A percentile compares a stretch with the other conserved stretches of the same genome.
These are phyloP conservation scores for Aspergillus cristatus DNA, from an alignment of 495 filamentous ascomycete genomes.

Conservation along the genomic window DNA sequence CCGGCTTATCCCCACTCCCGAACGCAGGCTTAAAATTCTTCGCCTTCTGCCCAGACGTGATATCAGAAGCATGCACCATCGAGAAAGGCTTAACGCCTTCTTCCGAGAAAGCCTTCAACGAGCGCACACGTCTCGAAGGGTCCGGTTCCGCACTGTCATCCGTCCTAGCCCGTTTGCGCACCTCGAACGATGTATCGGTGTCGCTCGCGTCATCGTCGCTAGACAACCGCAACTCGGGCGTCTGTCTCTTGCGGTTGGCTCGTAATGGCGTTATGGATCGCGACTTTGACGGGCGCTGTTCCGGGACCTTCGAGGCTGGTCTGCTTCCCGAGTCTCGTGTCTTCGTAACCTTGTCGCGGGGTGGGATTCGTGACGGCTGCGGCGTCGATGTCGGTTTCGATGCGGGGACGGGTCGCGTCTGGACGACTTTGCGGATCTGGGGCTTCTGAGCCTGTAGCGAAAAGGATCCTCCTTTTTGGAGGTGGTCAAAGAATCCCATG, in stretches of 20 bases:
- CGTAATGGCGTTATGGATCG: constrained; percentile 27
- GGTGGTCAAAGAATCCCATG: constrained; percentile 49
- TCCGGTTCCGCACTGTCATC: constrained; percentile 42
- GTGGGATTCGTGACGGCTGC: constrained; percentile 13
- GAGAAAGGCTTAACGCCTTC: constrained; percentile 39
- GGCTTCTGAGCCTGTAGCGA: constrained; percentile 42
- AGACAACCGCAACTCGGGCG: constrained; percentile 37
- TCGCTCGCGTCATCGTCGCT: constrained; percentile 43
- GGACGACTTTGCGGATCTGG: constrained; percentile 40
- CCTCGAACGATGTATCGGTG: constrained; percentile 35
- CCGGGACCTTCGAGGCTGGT: constrained; percentile 25
- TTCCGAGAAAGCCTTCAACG: constrained; percentile 50
- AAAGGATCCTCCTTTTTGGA: constrained; percentile 44
- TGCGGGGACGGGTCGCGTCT: constrained; percentile 26
- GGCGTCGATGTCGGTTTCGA: constrained; percentile 23
- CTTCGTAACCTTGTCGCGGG: constrained; percentile 20
- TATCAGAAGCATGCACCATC: constrained; percentile 61
- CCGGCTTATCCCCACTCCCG: constrained; percentile 31
- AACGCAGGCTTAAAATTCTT: constrained; percentile 40
- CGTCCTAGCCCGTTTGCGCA: constrained; percentile 37
- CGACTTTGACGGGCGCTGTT: constrained; percentile 24
- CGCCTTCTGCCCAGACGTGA: constrained; percentile 43
- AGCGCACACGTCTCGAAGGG: constrained; percentile 48
- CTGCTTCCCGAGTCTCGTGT: constrained; percentile 19
- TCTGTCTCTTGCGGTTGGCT: constrained; percentile 36